phyloP scores from a whole-genome alignment of 2,329 filamentous ascomycete genomes.

The Cercospora citrullina region DNA sequence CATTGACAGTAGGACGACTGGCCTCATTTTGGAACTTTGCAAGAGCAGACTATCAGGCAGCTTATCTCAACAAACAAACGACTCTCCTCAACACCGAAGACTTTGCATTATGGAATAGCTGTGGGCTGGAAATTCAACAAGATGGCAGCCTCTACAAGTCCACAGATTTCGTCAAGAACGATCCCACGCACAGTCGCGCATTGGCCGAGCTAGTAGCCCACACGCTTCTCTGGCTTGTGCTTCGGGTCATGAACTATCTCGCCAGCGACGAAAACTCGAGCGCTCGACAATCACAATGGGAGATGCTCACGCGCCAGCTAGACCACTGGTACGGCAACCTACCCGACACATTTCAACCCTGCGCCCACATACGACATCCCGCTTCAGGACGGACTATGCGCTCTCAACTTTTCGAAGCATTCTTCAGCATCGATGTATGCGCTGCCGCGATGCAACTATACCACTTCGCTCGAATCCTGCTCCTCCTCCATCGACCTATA shows the following conservation, averaged over 20 bases:
- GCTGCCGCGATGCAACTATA: constrained; percentile 66
- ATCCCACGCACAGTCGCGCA: constrained; percentile 40
- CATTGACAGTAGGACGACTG: constrained; percentile 56
- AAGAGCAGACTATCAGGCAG: constrained; percentile 44
- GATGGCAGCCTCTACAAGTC: constrained; percentile 50
- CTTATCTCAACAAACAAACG: constrained; percentile 59
- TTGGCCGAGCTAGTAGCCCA: constrained; percentile 55
- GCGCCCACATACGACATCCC: constrained; percentile 44
- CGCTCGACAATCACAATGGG: constrained; percentile 48
- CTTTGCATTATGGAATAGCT: constrained; percentile 61
- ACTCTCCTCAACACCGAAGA: constrained; percentile 64
- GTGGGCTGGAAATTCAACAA: constrained; percentile 59
- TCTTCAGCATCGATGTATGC: constrained; percentile 64
- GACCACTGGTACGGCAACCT: constrained; percentile 60
- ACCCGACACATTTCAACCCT: constrained; percentile 61
- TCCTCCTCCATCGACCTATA: constrained; percentile 59
- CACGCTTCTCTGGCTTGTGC: constrained; percentile 63
- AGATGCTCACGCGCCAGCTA: constrained; percentile 57
- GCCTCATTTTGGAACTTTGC: constrained; percentile 69
- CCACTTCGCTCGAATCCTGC: constrained; percentile 62
- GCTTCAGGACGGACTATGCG: constrained; percentile 16
- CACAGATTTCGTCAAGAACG: constrained; percentile 56
- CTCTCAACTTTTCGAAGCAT: constrained; percentile 53
- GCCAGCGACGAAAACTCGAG: constrained; percentile 53
- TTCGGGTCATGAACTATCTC: constrained; percentile 65